Percentiles rank a stretch among this genome's conserved stretches.
Conservation (phyloP, 805 yeast genomes). For the Candida berthetii region DNA sequence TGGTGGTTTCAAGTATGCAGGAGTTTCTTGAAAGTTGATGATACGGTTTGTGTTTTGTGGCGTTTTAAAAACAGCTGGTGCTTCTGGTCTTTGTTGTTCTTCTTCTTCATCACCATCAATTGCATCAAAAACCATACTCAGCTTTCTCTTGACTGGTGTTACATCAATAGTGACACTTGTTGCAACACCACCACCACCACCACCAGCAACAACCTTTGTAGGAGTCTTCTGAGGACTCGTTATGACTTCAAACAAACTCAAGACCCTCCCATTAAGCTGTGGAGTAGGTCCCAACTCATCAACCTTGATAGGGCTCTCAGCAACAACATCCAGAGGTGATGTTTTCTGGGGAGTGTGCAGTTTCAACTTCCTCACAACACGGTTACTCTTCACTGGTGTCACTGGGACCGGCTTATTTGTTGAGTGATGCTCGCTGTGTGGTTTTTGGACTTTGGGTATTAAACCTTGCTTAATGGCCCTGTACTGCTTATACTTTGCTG, state of each 20-base stretch:
- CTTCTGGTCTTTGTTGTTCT: neutral
- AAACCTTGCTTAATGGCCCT: slow-evolving; percentile 18
- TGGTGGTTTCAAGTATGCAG: slow-evolving; percentile 33
- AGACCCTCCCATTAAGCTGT: slow-evolving; percentile 69
- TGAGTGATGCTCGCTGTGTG: neutral
- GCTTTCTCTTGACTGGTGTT: neutral
- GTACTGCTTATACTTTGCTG: slow-evolving; percentile 26
- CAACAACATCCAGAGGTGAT: slow-evolving; percentile 10
- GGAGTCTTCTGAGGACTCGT: slow-evolving; percentile 14
- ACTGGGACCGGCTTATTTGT: slow-evolving; percentile 1
- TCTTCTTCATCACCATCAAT: neutral
- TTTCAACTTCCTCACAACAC: slow-evolving; percentile 1
- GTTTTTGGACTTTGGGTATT: neutral
- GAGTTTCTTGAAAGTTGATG: slow-evolving; percentile 24
- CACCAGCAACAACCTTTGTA: neutral
- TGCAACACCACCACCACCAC: neutral
- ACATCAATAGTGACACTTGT: neutral
- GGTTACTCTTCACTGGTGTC: slow-evolving; percentile 1
- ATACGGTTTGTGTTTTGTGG: slow-evolving; percentile 7
- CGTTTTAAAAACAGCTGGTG: slow-evolving; percentile 8
- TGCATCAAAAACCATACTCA: neutral
- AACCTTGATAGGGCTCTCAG: slow-evolving; percentile 3
- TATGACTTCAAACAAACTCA: slow-evolving; percentile 57
- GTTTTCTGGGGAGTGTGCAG: slow-evolving; percentile 17
- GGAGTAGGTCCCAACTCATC: slow-evolving; percentile 80